A percentile compares a stretch with the other conserved stretches of the same genome.
Conservation (phyloP, 2,329 filamentous ascomycete genomes). For the Stylonectria norvegica region DNA sequence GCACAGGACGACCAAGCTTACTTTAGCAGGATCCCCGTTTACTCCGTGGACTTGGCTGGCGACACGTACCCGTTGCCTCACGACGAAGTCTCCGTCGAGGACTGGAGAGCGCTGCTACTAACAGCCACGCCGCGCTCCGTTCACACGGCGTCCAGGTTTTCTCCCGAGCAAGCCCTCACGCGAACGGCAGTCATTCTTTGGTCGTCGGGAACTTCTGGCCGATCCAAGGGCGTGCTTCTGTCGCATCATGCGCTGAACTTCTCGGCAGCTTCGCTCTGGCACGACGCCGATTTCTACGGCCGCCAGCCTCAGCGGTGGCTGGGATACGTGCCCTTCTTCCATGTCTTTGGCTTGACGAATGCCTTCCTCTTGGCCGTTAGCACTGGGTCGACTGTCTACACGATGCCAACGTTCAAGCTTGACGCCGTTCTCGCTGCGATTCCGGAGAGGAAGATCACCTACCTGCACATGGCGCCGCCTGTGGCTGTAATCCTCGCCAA, state of each 20-base stretch:
- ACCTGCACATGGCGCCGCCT: slow-evolving; percentile 64
- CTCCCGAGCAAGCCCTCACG: slow-evolving; percentile 36
- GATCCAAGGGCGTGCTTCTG: slow-evolving; percentile 72
- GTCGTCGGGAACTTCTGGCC: slow-evolving; percentile 64
- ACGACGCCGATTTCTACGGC: slow-evolving; percentile 46
- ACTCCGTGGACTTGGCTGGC: slow-evolving; percentile 45
- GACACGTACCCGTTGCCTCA: slow-evolving; percentile 32
- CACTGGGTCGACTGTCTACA: slow-evolving; percentile 56
- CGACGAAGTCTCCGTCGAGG: slow-evolving; percentile 21
- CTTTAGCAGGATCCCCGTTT: slow-evolving; percentile 52
- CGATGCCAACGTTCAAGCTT: slow-evolving; percentile 70
- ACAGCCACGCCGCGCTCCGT: slow-evolving; percentile 37
- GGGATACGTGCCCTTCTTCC: slow-evolving; percentile 69
- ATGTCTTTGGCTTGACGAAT: slow-evolving; percentile 58
- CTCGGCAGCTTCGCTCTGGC: slow-evolving; percentile 47
- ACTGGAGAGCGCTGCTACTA: slow-evolving; percentile 62
- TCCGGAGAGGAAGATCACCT: slow-evolving; percentile 60
- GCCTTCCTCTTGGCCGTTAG: slow-evolving; percentile 55
- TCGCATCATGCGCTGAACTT: slow-evolving; percentile 65
- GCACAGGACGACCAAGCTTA: slow-evolving; percentile 32
- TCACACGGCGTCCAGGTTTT: slow-evolving; percentile 35
- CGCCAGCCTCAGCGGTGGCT: slow-evolving; percentile 42
- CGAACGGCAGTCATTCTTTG: slow-evolving; percentile 53
- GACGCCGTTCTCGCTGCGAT: slow-evolving; percentile 59
- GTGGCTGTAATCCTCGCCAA: slow-evolving; percentile 68